Evolutionary conservation across 1,284 basidiomycete genomes (phyloP), one percentile per base, ranked within the genome.

Genomic region (Porogramme epimiltina): DNA sequence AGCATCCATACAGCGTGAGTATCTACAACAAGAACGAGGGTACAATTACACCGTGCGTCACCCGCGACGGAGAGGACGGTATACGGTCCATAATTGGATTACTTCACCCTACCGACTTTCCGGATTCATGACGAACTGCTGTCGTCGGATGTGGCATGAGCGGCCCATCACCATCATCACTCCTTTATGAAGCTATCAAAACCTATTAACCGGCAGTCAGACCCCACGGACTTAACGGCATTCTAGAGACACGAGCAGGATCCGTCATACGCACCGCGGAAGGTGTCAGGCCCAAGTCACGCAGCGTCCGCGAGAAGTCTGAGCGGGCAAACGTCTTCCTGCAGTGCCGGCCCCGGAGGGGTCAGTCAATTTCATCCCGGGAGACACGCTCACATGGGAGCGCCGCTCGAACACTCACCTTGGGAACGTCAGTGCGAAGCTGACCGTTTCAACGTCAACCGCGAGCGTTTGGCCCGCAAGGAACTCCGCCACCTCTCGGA

Each of bases 401-500:
- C 28, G 8, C 28, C 8, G 8, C 13, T 13, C 40, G 10, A 26
- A 66, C 31, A 47, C 80, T 61, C 62, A 87, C 92, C 91, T 85
- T 31, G 93, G 93, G 76, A 95, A 96, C 36, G 89, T 85, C 58
- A 85, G 84, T 2, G 88, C 74, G 58, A 96, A 81, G 4, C 76
- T 79, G 31, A 95, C 84, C 0, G 85, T 87, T 41, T 93, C 87
- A 6, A 87, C 89, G 56, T 86, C 81, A 36, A 91, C 81, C 2
- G 72, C 67, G 24, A 89, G 68, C 36, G 79, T 80, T 70, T 96
- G 91, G 1, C 78, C 80, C 9, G 89, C 91, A 28, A 96, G 71
- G 67, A 79, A 95, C 68, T 94, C 91, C n/a, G 91, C 92, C 0
- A 95, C 91, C 59, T 90, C 87, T 5, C 81, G 77, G 42, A 97